Percentiles rank a stretch among this genome's conserved stretches.
phyloP scores from a whole-genome alignment of 1,139 yeast species.

The Hemisphaericaspora lyxosophila region DNA sequence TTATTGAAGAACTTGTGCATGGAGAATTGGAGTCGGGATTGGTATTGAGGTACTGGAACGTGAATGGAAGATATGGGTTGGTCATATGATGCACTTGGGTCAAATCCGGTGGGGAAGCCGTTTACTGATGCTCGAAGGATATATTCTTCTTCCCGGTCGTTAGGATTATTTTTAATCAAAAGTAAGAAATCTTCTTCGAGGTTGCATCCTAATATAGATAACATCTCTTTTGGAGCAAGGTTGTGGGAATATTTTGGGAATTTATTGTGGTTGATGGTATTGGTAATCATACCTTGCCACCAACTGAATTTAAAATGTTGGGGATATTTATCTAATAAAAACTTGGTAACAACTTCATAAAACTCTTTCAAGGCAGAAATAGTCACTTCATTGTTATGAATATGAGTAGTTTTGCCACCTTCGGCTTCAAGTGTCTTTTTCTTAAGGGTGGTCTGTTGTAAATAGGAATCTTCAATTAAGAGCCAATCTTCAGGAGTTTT shows the following conservation, averaged over 20 bases:
- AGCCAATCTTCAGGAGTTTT: conserved; percentile 38
- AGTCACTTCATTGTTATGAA: conserved; percentile 20
- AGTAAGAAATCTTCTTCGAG: conserved; percentile 44
- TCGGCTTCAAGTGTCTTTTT: conserved; percentile 19
- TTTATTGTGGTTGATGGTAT: conserved; percentile 28
- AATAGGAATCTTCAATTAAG: conserved; percentile 37
- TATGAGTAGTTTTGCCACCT: conserved; percentile 25
- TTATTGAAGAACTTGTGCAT: conserved; percentile 43
- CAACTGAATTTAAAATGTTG: conserved; percentile 22
- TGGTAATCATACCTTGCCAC: conserved; percentile 14
- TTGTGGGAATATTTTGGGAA: conserved; percentile 24
- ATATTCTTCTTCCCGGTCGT: conserved; percentile 34
- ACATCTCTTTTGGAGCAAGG: conserved; percentile 20
- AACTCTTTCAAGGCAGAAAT: conserved; percentile 32
- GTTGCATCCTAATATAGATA: conserved; percentile 27
- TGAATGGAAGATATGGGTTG: conserved; percentile 41
- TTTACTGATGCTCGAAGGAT: conserved; percentile 34
- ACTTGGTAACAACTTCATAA: conserved; percentile 28
- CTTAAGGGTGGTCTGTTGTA: conserved; percentile 23
- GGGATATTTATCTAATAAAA: conserved; percentile 34
- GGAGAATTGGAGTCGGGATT: conserved; percentile 29
- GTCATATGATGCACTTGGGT: conserved; percentile 34
- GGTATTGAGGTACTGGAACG: conserved; percentile 44
- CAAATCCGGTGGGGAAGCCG: conserved; percentile 47
- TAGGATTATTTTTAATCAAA: conserved; percentile 36